Base-by-base conservation (phyloP, 2,329 filamentous ascomycete species). In the Sclerotinia subarctica region DNA sequence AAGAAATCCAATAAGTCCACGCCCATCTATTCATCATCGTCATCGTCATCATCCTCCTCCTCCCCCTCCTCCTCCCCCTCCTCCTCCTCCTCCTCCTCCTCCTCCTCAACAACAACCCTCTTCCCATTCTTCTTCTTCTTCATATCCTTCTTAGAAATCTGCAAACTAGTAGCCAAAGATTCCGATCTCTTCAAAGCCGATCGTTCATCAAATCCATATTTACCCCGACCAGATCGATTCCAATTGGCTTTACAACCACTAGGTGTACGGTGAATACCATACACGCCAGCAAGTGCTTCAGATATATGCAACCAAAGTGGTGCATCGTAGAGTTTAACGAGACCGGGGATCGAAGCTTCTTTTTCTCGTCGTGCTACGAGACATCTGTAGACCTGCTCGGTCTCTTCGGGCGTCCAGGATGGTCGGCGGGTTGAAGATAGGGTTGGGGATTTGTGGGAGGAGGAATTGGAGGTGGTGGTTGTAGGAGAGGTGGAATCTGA, bases 161-260 rank as follows among this genome's bases (percentile, higher is more conserved):
- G 62, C 17, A 64, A 49, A 64, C 62, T 64, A 15, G 62, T 64
- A 21, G n/a, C 49, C 32, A 64, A 8, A n/a, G n/a, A 7, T 19
- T 26, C 21, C 32, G 47, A 42, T 4, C 51, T 49, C 19, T 64
- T 64, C 49, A 64, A 56, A 11, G 5, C 0, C 29, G 58, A 62
- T n/a, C 62, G n/a, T 19, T 64, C 62, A 17, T 64, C 62, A 44
- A 56, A 64, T 1, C 29, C 21, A 8, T 17, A 64, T 2, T n/a
- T 8, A 2, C 13, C 13, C 4, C 62, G 49, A 17, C 62, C 62
- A 8, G 15, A 17, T 15, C 62, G 62, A 42, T 64, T 64, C 62
- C 62, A 64, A 32, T 38, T 44, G 5, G 47, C 26, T 6, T 64
- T 64, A 35, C 62, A 62, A 11, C 29, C 58, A 62, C 58, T 46